Base-by-base conservation (phyloP, 257 asterid species). In the Mentha longifolia region DNA sequence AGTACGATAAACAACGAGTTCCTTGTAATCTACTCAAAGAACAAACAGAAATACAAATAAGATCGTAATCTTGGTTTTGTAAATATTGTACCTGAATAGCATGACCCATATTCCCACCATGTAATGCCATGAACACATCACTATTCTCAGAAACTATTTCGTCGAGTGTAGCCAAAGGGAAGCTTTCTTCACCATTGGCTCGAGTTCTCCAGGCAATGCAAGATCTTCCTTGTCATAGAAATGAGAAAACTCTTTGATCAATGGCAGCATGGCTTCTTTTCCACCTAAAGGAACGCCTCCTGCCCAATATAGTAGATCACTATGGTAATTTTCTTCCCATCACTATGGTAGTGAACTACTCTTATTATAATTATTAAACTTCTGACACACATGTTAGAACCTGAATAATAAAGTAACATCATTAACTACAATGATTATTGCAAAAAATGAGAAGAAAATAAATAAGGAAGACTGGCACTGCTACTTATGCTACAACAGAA, bases 61-160 rank as follows among this genome's bases (percentile, higher is more conserved):
- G 10, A n/a, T n/a, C n/a, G n/a, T n/a, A 46, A 14, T 41, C 51
- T 13, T 14, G 51, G 16, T 12, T 46, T 46, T 5, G 7, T 46
- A 46, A 17, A 13, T 5, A 13, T 46, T 5, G 17, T 46, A 46
- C 51, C 51, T 92, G 98, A 66, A 92, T 82, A 35, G 92, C 94
- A 11, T 78, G 98, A 15, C 98, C 98, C 98, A 92, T 92, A 76
- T 92, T 89, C 81, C 98, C 96, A 39, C 98, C 98, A 74, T 92
- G 98, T 51, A 96, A 92, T 5, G 91, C 89, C 98, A 92, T 88
- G 94, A 89, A 89, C 5, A 84, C 96, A 57, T 92, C 86, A 49
- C 98, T 89, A 15, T 83, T 90, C 78, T 85, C 96, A 0, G 96
- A 86, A 7, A 92, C 92, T 15, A 92, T 86, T 69, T 82, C 81